Percentiles rank a stretch among this genome's conserved stretches.
Conservation (phyloP, 306 rosid genomes). For the Abrus precatorius region DNA sequence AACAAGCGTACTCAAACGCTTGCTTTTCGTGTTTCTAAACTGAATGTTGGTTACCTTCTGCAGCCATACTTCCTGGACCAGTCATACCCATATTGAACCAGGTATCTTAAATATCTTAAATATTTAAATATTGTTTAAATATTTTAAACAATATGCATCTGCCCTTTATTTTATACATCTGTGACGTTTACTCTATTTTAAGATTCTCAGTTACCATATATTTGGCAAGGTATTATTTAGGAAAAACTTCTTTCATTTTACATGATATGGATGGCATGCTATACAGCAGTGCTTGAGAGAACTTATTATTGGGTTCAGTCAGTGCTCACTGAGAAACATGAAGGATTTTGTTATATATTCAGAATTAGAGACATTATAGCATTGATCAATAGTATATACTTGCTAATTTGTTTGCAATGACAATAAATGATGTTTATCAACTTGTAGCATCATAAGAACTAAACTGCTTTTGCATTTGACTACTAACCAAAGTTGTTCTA, state of each 20-base stretch:
- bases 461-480: neutral
- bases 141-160: constrained; percentile 4
- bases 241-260: constrained; percentile 39
- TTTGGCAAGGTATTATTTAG: constrained; percentile 17
- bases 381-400: constrained; percentile 3
- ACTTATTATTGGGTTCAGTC: constrained; percentile 3
- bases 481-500: constrained; percentile 12
- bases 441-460: constrained; percentile 20
- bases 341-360: constrained; percentile 22
- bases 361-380: neutral
- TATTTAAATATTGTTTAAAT: too few relatives aligned
- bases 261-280: constrained; percentile 24
- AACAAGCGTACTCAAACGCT: constrained; percentile 24
- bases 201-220: constrained; percentile 40
- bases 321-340: constrained; percentile 17
- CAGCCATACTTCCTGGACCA: constrained; percentile 98
- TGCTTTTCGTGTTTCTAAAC: constrained; percentile 41
- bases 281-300: constrained; percentile 26
- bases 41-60: constrained; percentile 68
- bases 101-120: constrained; percentile 69
- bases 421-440: constrained; percentile 4
- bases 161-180: constrained; percentile 17
- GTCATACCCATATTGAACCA: constrained; percentile 91
- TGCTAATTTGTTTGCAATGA: neutral
- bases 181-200: constrained; percentile 32